Evolutionary conservation across 768 basidiomycete genomes (phyloP).

Genomic region (Lactarius quietus): DNA sequence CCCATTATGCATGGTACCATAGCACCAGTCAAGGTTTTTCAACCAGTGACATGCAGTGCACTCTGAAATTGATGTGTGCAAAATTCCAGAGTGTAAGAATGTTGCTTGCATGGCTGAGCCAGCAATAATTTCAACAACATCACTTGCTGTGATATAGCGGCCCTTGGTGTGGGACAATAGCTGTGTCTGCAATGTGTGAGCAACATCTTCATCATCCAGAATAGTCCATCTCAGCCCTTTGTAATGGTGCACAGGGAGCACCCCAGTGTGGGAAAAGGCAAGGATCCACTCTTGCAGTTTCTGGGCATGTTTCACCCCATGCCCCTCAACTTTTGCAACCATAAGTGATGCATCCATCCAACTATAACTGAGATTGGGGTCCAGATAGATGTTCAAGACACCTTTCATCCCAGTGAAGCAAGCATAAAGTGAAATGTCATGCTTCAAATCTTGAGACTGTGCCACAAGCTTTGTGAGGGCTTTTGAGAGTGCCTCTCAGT

Average conservation of each 20-base stretch:
- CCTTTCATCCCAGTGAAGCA: conserved; percentile 35
- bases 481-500: too few relatives aligned
- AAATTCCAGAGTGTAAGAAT: too few relatives aligned
- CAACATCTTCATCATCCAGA: conserved; percentile 34
- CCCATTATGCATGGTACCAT: conserved; percentile 33
- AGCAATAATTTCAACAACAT: too few relatives aligned
- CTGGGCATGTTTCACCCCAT: conserved; percentile 31
- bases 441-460: neutral
- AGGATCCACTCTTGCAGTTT: conserved; percentile 35
- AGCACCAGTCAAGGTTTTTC: conserved; percentile 34
- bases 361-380: conserved; percentile 31
- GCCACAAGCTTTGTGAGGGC: too few relatives aligned
- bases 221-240: conserved; percentile 6
- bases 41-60: conserved; percentile 42
- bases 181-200: conserved; percentile 28
- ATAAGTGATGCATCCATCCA: conserved; percentile 36
- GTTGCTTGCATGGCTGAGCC: too few relatives aligned
- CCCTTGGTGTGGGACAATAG: too few relatives aligned
- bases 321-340: conserved; percentile 31
- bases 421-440: conserved; percentile 33
- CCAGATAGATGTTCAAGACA: conserved; percentile 36
- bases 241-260: conserved; percentile 32
- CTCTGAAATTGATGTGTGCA: conserved; percentile 31
- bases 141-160: too few relatives aligned
- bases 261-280: conserved; percentile 25